Percentiles rank a stretch among this genome's conserved stretches.
These are phyloP conservation scores for Porcisia deanei DNA, from an alignment of 208 protist species.

Conservation along the genomic window DNA sequence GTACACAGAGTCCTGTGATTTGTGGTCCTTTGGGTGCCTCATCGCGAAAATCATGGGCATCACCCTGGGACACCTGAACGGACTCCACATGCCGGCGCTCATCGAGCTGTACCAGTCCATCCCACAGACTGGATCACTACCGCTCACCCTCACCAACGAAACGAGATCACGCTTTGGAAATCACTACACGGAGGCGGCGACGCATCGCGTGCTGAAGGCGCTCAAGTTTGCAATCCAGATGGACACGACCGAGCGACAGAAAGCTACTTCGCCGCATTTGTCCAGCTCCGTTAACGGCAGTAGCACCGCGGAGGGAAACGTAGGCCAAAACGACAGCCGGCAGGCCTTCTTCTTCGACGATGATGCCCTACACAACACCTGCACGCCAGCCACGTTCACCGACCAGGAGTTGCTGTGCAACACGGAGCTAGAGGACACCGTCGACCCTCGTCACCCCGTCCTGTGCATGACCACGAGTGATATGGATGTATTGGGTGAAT, in stretches of 20 bases:
- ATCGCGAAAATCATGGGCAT: constrained; percentile 79
- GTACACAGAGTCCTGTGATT: constrained; percentile 80
- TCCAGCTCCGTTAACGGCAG: background rate
- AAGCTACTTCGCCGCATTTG: constrained; percentile 3
- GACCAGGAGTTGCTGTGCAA: background rate
- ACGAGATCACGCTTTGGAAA: constrained; percentile 40
- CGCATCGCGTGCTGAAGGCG: constrained; percentile 44
- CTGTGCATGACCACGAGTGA: constrained; percentile 48
- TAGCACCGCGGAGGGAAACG: background rate
- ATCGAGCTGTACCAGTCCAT: constrained; percentile 66
- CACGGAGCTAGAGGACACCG: constrained; percentile 2
- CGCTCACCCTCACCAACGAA: constrained; percentile 56
- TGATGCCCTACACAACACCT: background rate
- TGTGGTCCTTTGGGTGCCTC: constrained; percentile 85
- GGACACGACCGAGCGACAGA: constrained; percentile 20
- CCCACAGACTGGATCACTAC: constrained; percentile 41
- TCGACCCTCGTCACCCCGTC: constrained; percentile 29
- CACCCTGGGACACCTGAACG: constrained; percentile 66
- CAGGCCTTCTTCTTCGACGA: background rate
- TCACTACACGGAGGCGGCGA: constrained; percentile 39
- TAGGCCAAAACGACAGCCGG: background rate
- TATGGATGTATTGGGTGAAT: constrained; percentile 39
- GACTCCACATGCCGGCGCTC: constrained; percentile 68
- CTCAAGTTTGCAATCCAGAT: constrained; percentile 39
- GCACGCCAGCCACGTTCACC: background rate